Evolutionary conservation across 345 rosid species (phyloP), one percentile per base, ranked within the genome.

Genomic region (Heritiera fomes): DNA sequence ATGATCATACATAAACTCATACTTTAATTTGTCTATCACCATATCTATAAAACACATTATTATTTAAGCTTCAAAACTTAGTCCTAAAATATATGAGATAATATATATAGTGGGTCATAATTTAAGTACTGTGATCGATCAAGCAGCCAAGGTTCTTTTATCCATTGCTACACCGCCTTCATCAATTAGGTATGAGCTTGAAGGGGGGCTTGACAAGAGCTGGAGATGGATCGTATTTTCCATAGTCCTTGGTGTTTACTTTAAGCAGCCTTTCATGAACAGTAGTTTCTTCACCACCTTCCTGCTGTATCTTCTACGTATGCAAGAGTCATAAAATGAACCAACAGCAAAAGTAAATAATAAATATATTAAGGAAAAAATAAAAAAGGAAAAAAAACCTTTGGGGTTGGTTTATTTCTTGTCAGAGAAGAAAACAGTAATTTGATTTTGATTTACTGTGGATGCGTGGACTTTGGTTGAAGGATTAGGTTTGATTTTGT

Each of bases 161-260:
- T 53, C 63, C 53, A 38, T 58, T 8, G 62, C 60, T 55, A 20
- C 10, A n/a, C 30, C 59, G 6, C 59, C 59, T 55, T 80, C 63
- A 87, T 92, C 86, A 95, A 82, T 93, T 92, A 45, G 96, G 98
- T 80, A 94, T 96, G 85, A 90, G 93, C 94, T 96, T 94, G 93
- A 85, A 96, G 84, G 94, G 99, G 71, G 99, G 99, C 89, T 84
- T 86, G 7, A 81, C 90, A 64, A 96, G 88, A 78, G 87, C 85
- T 60, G 96, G 97, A 28, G 87, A 69, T 47, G 99, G 95, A 78
- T 86, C 91, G 74, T 78, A 91, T 68, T 78, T 83, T n/a, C 97
- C 98, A 78, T 96, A 92, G 85, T 96, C 99, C 78, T 80, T 83
- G 78, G 88, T 79, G 75, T 89, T 92, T 55, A 63, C 91, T 74